phyloP scores from a whole-genome alignment of 805 yeast genomes.

The Wickerhamiella alocasiicola region DNA sequence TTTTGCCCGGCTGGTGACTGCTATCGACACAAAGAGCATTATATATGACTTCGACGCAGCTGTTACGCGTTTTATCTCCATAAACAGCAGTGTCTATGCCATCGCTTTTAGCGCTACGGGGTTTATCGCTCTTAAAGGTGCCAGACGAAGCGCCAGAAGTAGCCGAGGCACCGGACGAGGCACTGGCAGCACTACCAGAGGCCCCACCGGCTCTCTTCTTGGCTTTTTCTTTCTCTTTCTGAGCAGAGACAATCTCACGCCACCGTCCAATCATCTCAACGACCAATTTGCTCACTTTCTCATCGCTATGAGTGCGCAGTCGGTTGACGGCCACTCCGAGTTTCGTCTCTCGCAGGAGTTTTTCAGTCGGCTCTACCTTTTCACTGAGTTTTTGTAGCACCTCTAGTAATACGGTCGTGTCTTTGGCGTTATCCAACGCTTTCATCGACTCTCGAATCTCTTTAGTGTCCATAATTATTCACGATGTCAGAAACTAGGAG shows the following conservation, averaged over 20 bases:
- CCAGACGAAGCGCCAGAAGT: not conserved
- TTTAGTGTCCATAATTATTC: constrained; percentile 19
- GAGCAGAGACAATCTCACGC: constrained; percentile 69
- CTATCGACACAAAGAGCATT: constrained; percentile 82
- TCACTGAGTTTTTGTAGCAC: constrained; percentile 52
- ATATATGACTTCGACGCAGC: constrained; percentile 70
- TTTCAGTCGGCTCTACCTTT: constrained; percentile 74
- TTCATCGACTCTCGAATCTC: constrained; percentile 29
- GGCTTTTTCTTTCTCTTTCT: constrained; percentile 19
- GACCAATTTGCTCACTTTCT: constrained; percentile 48
- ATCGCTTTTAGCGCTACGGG: constrained; percentile 72
- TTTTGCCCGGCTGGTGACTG: constrained; percentile 41
- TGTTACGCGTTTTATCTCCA: constrained; percentile 70
- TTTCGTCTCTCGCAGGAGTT: constrained; percentile 77
- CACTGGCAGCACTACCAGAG: constrained; percentile 10
- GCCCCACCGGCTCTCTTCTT: constrained; percentile 8
- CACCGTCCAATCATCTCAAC: constrained; percentile 73
- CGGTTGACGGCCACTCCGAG: constrained; percentile 96
- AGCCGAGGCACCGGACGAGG: constrained; percentile 13
- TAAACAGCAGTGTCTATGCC: constrained; percentile 60
- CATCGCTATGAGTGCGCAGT: constrained; percentile 59
- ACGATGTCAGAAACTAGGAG: no score
- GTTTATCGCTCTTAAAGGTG: constrained; percentile 32
- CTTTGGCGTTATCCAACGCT: constrained; percentile 60
- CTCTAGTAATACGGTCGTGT: constrained; percentile 52